Evolutionary conservation across 352 stramenopile species (phyloP).

Genomic region (Achlya hypogyna): DNA sequence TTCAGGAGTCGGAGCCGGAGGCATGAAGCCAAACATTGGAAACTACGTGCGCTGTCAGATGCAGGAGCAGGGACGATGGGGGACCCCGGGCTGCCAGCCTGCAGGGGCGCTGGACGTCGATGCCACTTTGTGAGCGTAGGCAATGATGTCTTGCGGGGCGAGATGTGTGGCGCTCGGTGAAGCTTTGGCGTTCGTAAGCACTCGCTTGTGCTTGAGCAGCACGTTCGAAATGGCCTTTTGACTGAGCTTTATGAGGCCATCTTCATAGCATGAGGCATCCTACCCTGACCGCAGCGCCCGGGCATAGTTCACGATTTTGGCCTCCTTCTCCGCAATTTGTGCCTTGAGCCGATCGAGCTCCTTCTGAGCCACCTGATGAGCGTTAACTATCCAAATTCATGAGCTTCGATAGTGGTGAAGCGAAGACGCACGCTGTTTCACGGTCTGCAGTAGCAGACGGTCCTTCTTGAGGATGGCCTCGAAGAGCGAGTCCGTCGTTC

Average conservation of each 20-base stretch:
- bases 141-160: conserved; percentile 37
- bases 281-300: conserved; percentile 35
- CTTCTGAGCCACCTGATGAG: conserved; percentile 62
- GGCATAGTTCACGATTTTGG: conserved; percentile 58
- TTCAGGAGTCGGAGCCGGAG: conserved; percentile 68
- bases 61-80: conserved; percentile 2
- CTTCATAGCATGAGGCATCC: not conserved
- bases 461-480: conserved; percentile 68
- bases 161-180: not conserved
- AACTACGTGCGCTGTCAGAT: conserved; percentile 29
- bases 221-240: conserved; percentile 47
- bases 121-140: conserved; percentile 73
- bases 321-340: conserved; percentile 59
- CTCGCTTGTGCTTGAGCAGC: conserved; percentile 51
- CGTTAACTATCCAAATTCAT: conserved; percentile 33
- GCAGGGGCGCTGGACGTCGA: conserved; percentile 62
- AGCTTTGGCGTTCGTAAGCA: conserved; percentile 43
- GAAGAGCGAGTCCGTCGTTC: conserved; percentile 71
- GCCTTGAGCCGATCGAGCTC: conserved; percentile 45
- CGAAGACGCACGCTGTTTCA: conserved; percentile 63
- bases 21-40: conserved; percentile 82
- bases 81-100: conserved; percentile 69
- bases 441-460: conserved; percentile 44
- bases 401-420: not conserved
- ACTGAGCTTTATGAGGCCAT: not conserved